These are phyloP conservation scores for Mycena latifolia DNA, from an alignment of 768 basidiomycete genomes.

Conservation along the genomic window DNA sequence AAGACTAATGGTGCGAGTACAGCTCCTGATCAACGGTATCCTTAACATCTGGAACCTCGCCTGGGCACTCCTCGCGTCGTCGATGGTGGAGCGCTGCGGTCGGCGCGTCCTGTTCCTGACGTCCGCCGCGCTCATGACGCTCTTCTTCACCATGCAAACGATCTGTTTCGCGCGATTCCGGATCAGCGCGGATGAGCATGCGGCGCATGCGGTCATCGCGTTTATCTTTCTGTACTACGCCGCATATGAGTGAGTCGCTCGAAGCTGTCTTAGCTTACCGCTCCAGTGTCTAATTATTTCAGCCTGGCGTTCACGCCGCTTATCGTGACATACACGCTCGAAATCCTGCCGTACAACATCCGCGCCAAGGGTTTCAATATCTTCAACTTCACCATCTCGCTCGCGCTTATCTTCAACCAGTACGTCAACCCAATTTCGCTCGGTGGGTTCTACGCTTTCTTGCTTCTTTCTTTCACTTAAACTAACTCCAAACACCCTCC, in stretches of 20 bases:
- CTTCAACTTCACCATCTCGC: conserved; percentile 83
- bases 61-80: conserved; percentile 69
- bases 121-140: conserved; percentile 67
- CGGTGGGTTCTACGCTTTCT: conserved; percentile 37
- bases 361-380: conserved; percentile 90
- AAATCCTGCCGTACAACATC: conserved; percentile 86
- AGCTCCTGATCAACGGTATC: conserved; percentile 76
- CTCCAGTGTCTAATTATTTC: not conserved
- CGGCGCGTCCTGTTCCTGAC: conserved; percentile 78
- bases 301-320: not conserved
- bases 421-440: conserved; percentile 88
- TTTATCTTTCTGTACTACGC: conserved; percentile 8
- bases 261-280: not conserved
- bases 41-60: conserved; percentile 85
- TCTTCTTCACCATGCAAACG: conserved; percentile 78
- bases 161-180: conserved; percentile 63
- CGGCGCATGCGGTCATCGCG: not conserved
- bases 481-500: not conserved
- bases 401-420: conserved; percentile 90
- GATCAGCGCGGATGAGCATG: not conserved
- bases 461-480: conserved; percentile 7
- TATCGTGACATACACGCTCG: conserved; percentile 82
- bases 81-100: conserved; percentile 73
- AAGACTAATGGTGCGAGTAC: too few species aligned
- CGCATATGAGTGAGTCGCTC: not conserved